phyloP scores from a whole-genome alignment of 345 rosid genomes.

The Eucalyptus regnans region DNA sequence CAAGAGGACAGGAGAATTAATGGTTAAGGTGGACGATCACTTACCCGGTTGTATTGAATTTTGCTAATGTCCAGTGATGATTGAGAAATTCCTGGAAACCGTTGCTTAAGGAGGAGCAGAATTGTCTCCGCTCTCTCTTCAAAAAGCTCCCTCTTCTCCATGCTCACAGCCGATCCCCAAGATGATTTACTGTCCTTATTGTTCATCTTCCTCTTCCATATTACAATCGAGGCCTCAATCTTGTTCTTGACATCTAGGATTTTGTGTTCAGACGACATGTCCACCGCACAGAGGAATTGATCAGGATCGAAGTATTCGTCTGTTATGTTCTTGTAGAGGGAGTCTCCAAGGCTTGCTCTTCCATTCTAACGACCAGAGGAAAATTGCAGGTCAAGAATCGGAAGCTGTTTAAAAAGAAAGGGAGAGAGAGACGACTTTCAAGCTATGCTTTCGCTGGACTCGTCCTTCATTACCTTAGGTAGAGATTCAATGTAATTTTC shows the following conservation, averaged over 20 bases:
- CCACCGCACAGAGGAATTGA: conserved; percentile 57
- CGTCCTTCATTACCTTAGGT: conserved; percentile 34
- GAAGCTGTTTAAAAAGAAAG: background rate
- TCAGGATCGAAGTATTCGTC: conserved; percentile 74
- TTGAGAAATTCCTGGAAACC: conserved; percentile 73
- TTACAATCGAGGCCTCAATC: conserved; percentile 83
- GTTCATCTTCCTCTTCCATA: conserved; percentile 84
- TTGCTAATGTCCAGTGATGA: conserved; percentile 84
- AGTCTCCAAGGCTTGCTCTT: conserved; percentile 76
- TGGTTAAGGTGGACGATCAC: background rate
- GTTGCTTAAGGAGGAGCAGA: conserved; percentile 60
- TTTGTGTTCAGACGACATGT: conserved; percentile 70
- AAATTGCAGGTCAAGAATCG: background rate
- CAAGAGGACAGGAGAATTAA: background rate
- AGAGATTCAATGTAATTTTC: conserved; percentile 81
- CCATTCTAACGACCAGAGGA: conserved; percentile 41
- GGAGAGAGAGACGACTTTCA: background rate
- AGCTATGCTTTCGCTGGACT: background rate
- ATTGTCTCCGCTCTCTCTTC: conserved; percentile 92
- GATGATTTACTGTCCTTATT: conserved; percentile 70
- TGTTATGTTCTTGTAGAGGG: conserved; percentile 55
- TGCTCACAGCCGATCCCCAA: conserved; percentile 80
- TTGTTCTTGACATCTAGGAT: conserved; percentile 75
- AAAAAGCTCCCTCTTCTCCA: conserved; percentile 80
- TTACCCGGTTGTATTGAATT: conserved; percentile 67